A percentile compares a stretch with the other conserved stretches of the same genome.
phyloP scores from a whole-genome alignment of 1,284 basidiomycete species.

The Tetrapyrgos nigripes region DNA sequence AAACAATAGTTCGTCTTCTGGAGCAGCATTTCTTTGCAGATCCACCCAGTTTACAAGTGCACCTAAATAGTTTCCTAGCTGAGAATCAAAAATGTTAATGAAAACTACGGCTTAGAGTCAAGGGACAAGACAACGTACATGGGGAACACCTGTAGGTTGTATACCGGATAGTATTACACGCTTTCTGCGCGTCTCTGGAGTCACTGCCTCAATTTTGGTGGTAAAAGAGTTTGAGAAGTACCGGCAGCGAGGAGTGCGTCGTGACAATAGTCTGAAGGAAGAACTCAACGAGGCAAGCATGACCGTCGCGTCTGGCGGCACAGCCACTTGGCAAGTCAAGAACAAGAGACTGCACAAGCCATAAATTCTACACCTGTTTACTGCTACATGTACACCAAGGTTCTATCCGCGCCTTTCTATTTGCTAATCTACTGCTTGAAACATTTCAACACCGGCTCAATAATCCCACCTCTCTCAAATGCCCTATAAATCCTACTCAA shows the following conservation, averaged over 20 bases:
- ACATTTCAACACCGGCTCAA: background rate
- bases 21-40: conserved; percentile 67
- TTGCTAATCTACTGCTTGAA: background rate
- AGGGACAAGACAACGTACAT: conserved; percentile 22
- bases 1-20: conserved; percentile 76
- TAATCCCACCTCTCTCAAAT: background rate
- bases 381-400: too few species aligned
- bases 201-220: too few species aligned
- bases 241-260: too few species aligned
- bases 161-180: conserved; percentile 53
- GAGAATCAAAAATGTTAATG: background rate
- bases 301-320: too few species aligned
- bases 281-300: too few species aligned
- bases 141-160: conserved; percentile 49
- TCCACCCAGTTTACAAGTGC: conserved; percentile 90
- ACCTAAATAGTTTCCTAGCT: conserved; percentile 96
- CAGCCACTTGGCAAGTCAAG: too few species aligned
- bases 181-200: too few species aligned
- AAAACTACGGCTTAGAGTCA: background rate
- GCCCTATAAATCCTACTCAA: background rate
- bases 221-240: too few species aligned
- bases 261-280: too few species aligned
- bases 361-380: too few species aligned
- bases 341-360: too few species aligned
- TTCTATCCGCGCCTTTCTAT: too few species aligned